A percentile compares a stretch with the other conserved stretches of the same genome.
phyloP scores from a whole-genome alignment of 2,329 filamentous ascomycete species.

The Escovopsis sp. region DNA sequence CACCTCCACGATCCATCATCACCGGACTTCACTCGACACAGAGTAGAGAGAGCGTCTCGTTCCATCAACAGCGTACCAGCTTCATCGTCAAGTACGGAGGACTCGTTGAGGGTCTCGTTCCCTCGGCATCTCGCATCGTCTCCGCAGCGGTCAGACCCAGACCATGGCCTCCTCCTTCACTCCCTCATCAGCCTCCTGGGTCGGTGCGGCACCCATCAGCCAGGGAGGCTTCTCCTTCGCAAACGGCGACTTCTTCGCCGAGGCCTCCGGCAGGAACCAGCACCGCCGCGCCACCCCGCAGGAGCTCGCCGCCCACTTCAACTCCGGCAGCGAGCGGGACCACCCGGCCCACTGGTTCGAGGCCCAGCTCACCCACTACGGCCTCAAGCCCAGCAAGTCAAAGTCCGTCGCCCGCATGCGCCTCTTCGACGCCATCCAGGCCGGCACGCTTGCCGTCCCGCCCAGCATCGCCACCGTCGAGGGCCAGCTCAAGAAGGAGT shows the following conservation, averaged over 20 bases:
- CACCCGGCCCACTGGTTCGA: constrained; percentile 45
- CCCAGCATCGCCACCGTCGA: constrained; percentile 32
- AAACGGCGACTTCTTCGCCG: constrained; percentile 27
- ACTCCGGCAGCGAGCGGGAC: constrained; percentile 26
- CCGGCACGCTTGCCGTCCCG: constrained; percentile 32
- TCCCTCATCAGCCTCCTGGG: constrained; percentile 3
- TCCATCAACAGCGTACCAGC: too few relatives aligned
- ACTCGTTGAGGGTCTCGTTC: too few relatives aligned
- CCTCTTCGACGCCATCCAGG: constrained; percentile 39
- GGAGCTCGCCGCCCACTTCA: constrained; percentile 31
- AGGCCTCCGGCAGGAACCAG: constrained; percentile 25
- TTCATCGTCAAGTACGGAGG: too few relatives aligned
- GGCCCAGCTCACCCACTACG: constrained; percentile 48
- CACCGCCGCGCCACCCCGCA: constrained; percentile 28
- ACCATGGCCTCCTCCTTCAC: too few relatives aligned
- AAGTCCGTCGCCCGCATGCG: constrained; percentile 44
- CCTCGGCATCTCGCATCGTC: too few relatives aligned
- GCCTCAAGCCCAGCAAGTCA: constrained; percentile 36
- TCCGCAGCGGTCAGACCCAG: too few relatives aligned
- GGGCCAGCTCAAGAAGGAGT: constrained; percentile 40
- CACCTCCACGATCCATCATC: too few relatives aligned
- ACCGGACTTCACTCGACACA: too few relatives aligned
- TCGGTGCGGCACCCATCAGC: constrained; percentile 7
- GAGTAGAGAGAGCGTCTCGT: too few relatives aligned
- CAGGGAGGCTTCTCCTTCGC: constrained; percentile 27